phyloP scores from a whole-genome alignment of 139 green algal genomes.

The Chlorokybus atmophyticus region DNA sequence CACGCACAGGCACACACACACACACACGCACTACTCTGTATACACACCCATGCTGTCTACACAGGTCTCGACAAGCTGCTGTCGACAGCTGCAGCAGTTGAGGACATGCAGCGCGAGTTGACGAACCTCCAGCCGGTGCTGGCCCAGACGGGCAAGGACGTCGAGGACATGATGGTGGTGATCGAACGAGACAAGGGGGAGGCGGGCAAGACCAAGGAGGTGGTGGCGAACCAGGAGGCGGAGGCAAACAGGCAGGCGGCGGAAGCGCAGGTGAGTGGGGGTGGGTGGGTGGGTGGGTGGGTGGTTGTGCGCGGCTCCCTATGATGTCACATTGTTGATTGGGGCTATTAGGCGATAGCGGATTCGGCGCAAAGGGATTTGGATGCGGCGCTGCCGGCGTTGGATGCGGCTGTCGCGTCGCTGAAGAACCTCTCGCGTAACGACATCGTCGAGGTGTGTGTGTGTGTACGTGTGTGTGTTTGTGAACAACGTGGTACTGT shows the following conservation, averaged over 20 bases:
- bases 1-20: too few species aligned
- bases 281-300: too few species aligned
- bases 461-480: too few species aligned
- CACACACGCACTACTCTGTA: too few species aligned
- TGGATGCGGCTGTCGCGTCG: conserved; percentile 45
- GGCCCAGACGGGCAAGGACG: conserved; percentile 33
- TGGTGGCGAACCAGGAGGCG: conserved; percentile 47
- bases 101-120: conserved; percentile 62
- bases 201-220: conserved; percentile 47
- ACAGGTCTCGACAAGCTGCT: conserved; percentile 62
- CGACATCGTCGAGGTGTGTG: conserved; percentile 65
- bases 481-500: too few species aligned
- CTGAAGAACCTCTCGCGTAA: conserved; percentile 58
- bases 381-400: conserved; percentile 33
- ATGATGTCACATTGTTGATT: too few species aligned
- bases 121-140: conserved; percentile 53
- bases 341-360: too few species aligned
- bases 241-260: conserved; percentile 59
- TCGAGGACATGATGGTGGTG: conserved; percentile 64
- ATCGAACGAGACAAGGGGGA: conserved; percentile 56
- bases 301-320: too few species aligned
- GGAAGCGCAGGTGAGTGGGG: conserved; percentile 30
- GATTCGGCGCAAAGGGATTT: conserved; percentile 28
- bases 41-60: too few species aligned
- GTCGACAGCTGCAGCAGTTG: conserved; percentile 44